Conservation (phyloP, 2,329 filamentous ascomycete genomes). For the Dactylellina drechsleri region DNA sequence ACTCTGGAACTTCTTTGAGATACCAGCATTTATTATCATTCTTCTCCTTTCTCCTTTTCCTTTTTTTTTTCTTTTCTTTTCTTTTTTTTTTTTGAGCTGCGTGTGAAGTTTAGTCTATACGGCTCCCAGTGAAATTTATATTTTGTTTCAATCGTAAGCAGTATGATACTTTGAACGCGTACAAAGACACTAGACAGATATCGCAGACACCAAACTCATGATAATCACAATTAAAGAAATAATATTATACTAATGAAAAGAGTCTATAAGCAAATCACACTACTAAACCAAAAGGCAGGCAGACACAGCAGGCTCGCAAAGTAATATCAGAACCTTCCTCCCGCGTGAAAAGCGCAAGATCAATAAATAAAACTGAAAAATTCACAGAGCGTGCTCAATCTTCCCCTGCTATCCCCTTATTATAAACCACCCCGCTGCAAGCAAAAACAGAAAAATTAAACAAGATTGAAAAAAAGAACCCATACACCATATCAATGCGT, state of each 20-base stretch:
- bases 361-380: no score
- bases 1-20: slow-evolving; percentile 17
- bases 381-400: not conserved
- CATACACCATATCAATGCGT: slow-evolving; percentile 53
- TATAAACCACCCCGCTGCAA: slow-evolving; percentile 3
- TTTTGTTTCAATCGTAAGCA: no score
- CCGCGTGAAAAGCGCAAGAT: not conserved
- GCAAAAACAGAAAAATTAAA: slow-evolving; percentile 9
- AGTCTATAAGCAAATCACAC: not conserved
- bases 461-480: slow-evolving; percentile 26
- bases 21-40: slow-evolving; percentile 6
- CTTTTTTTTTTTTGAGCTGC: no score
- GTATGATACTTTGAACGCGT: no score
- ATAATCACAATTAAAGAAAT: no score
- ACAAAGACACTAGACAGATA: no score
- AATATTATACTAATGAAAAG: no score
- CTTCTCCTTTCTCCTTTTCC: no score
- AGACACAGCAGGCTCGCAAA: not conserved
- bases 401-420: no score
- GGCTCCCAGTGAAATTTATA: no score
- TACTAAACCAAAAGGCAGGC: not conserved
- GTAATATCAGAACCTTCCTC: not conserved
- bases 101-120: no score
- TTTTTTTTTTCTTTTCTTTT: not conserved
- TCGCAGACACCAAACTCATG: no score